phyloP scores from a whole-genome alignment of 805 yeast species.

The Starmera dryadoides region DNA sequence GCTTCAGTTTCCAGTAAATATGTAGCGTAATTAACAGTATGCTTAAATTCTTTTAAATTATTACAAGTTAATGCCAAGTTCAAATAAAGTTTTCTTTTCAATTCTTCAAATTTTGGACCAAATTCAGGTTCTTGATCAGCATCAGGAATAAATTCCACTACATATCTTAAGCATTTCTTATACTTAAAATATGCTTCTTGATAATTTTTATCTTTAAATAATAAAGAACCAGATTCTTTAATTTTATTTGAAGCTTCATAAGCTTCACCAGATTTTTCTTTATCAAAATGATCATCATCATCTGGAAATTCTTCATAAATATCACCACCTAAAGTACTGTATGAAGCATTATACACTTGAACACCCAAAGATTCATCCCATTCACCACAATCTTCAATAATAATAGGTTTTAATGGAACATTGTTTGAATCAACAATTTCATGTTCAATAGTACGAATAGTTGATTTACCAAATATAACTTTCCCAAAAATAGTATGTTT shows the following conservation, averaged over 20 bases:
- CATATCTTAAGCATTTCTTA: slow-evolving; percentile 57
- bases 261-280: slow-evolving; percentile 47
- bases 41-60: slow-evolving; percentile 40
- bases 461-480: slow-evolving; percentile 61
- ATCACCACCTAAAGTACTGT: slow-evolving; percentile 59
- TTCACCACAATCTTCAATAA: slow-evolving; percentile 51
- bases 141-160: slow-evolving; percentile 69
- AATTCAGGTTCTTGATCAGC: slow-evolving; percentile 49
- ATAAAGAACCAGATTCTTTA: slow-evolving; percentile 57
- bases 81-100: slow-evolving; percentile 33
- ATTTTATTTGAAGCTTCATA: slow-evolving; percentile 45
- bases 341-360: slow-evolving; percentile 60
- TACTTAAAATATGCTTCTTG: slow-evolving; percentile 56
- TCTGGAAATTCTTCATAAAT: slow-evolving; percentile 72
- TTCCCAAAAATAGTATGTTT: slow-evolving; percentile 75
- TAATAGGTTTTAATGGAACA: slow-evolving; percentile 31
- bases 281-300: slow-evolving; percentile 55
- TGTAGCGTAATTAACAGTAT: slow-evolving; percentile 45
- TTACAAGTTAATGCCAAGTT: slow-evolving; percentile 53
- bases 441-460: slow-evolving; percentile 58
- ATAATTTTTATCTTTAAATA: slow-evolving; percentile 47
- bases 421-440: slow-evolving; percentile 39
- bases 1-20: slow-evolving; percentile 47
- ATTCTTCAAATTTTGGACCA: slow-evolving; percentile 37
- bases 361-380: slow-evolving; percentile 48